Evolutionary conservation across 2,329 filamentous ascomycete species (phyloP).

Genomic region (Leptographium radiaticola): DNA sequence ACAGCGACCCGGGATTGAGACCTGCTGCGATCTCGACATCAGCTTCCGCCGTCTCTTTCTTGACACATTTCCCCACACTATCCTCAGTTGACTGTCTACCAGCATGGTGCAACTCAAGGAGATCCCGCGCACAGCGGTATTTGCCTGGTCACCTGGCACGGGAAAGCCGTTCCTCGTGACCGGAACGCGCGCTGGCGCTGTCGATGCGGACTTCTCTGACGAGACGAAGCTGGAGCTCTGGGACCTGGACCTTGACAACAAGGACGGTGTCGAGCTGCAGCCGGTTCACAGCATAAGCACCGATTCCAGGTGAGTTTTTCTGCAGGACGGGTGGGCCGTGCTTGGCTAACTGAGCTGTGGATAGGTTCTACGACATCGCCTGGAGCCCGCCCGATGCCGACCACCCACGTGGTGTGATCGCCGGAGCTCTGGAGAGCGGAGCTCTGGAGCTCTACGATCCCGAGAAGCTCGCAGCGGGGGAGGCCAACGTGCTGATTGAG

Average conservation of each 20-base stretch:
- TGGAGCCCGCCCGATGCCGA: constrained; percentile 77
- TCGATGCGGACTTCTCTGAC: constrained; percentile 94
- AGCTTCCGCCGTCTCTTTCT: not conserved
- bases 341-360: constrained; percentile 5
- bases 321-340: not conserved
- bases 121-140: constrained; percentile 91
- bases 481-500: constrained; percentile 65
- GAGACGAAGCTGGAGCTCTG: constrained; percentile 94
- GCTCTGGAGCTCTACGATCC: constrained; percentile 91
- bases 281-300: constrained; percentile 73
- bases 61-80: not conserved
- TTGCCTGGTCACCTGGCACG: constrained; percentile 84
- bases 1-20: not conserved
- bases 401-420: constrained; percentile 76
- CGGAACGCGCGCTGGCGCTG: constrained; percentile 85
- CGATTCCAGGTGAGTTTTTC: constrained; percentile 62
- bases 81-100: not conserved
- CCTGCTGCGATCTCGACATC: not conserved
- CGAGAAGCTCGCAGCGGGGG: constrained; percentile 46
- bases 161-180: constrained; percentile 76
- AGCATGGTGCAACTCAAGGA: constrained; percentile 91
- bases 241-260: constrained; percentile 76
- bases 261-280: constrained; percentile 70
- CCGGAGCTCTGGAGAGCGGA: constrained; percentile 88
- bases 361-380: constrained; percentile 90